Evolutionary conservation across 345 rosid genomes (phyloP).

Genomic region (Eucalyptus caleyi): DNA sequence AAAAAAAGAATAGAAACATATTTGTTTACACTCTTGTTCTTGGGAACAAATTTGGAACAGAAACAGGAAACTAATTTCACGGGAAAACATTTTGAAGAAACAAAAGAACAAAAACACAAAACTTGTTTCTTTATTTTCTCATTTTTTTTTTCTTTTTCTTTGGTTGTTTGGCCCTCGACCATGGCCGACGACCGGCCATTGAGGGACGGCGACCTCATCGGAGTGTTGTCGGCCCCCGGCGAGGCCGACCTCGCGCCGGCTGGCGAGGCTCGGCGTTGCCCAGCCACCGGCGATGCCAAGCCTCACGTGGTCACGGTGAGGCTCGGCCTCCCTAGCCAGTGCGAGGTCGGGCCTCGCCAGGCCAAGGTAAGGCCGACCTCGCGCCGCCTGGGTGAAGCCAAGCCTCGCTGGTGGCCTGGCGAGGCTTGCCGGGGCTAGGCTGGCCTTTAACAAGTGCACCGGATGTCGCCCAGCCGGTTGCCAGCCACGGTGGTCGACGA

Average conservation of each 20-base stretch:
- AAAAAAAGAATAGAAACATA: rapidly evolving
- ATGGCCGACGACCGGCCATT: too few relatives aligned
- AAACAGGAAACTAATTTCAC: too few relatives aligned
- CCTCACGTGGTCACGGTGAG: too few relatives aligned
- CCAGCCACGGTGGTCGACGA: rapidly evolving
- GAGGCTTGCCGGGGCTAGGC: rapidly evolving
- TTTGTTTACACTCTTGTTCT: too few relatives aligned
- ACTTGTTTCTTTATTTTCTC: too few relatives aligned
- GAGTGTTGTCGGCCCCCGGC: rapidly evolving
- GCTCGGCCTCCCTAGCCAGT: rapidly evolving
- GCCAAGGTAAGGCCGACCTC: too few relatives aligned
- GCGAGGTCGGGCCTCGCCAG: rapidly evolving
- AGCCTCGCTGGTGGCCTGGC: rapidly evolving
- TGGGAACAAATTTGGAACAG: too few relatives aligned
- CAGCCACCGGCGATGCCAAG: rapidly evolving
- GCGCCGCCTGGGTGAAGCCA: rapidly evolving
- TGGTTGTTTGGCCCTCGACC: too few relatives aligned
- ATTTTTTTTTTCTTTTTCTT: too few relatives aligned
- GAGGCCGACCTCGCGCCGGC: rapidly evolving
- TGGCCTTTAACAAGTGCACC: rapidly evolving
- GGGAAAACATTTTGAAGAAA: too few relatives aligned
- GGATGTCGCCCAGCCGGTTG: rapidly evolving
- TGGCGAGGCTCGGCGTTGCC: too few relatives aligned
- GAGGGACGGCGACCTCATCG: rapidly evolving
- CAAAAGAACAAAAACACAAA: too few relatives aligned